Evolutionary conservation across 2,329 filamentous ascomycete genomes (phyloP).

Genomic region (Phoma sp.): DNA sequence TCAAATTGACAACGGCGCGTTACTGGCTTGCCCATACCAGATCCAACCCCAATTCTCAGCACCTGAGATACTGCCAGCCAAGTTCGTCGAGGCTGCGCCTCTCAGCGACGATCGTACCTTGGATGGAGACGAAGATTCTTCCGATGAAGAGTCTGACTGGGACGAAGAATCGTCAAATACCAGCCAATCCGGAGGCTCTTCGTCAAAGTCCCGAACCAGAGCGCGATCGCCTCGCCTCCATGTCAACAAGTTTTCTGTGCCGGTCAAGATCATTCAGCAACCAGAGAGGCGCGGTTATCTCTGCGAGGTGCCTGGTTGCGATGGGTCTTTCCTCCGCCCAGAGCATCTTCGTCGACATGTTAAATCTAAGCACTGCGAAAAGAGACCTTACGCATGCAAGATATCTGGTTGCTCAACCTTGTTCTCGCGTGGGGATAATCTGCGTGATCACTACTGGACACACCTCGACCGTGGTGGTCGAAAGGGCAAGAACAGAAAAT

Average conservation of each 20-base stretch:
- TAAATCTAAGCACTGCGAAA: constrained; percentile 22
- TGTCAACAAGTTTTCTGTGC: constrained; percentile 20
- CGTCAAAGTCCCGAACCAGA: neutral
- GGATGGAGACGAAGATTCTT: neutral
- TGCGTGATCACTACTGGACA: constrained; percentile 34
- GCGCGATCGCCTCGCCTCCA: constrained; percentile 14
- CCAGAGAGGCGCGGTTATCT: constrained; percentile 15
- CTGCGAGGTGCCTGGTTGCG: constrained; percentile 15
- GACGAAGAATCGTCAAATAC: constrained; percentile 4
- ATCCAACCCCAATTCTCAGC: neutral
- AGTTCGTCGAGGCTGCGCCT: neutral
- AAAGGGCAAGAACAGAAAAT: constrained; percentile 27
- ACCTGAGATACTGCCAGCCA: neutral
- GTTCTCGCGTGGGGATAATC: constrained; percentile 33
- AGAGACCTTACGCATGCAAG: constrained; percentile 16
- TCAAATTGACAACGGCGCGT: neutral
- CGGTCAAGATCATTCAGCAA: constrained; percentile 1
- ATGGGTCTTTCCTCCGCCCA: constrained; percentile 20
- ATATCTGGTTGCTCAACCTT: constrained; percentile 17
- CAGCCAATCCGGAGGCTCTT: neutral
- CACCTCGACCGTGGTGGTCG: constrained; percentile 28
- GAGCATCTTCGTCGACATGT: constrained; percentile 34
- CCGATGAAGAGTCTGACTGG: constrained; percentile 5
- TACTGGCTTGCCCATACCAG: neutral
- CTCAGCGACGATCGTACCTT: neutral